Percentiles rank a stretch among this genome's conserved stretches.
Conservation (phyloP, 1,284 basidiomycete species). For the Wallemia hederae region DNA sequence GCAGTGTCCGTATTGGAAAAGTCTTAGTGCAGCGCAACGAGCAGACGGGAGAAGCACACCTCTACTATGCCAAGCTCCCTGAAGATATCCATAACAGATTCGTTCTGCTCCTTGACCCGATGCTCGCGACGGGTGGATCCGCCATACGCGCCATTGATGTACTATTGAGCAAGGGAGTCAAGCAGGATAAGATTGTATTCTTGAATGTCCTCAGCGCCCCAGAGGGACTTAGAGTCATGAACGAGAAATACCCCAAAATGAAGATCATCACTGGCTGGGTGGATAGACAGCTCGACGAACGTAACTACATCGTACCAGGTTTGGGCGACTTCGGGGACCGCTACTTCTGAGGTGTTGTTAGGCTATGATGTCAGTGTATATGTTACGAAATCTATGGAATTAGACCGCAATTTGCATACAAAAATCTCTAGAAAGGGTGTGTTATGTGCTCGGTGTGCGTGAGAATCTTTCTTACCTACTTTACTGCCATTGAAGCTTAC, state of each 20-base stretch:
- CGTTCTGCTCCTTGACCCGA: conserved; percentile 81
- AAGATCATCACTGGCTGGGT: conserved; percentile 94
- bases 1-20: conserved; percentile 63
- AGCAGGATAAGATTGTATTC: conserved; percentile 45
- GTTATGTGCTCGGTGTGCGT: too few relatives aligned
- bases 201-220: conserved; percentile 68
- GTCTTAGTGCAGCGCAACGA: conserved; percentile 87
- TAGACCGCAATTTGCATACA: too few relatives aligned
- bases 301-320: conserved; percentile 33
- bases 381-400: too few relatives aligned
- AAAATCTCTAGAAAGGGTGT: too few relatives aligned
- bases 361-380: too few relatives aligned
- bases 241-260: conserved; percentile 43
- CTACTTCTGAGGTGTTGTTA: too few relatives aligned
- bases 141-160: conserved; percentile 95
- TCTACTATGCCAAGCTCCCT: conserved; percentile 56
- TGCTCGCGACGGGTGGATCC: conserved; percentile 96
- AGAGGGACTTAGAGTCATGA: conserved; percentile 63
- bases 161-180: conserved; percentile 59
- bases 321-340: conserved; percentile 76
- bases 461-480: too few relatives aligned
- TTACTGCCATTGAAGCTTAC: too few relatives aligned
- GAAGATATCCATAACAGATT: conserved; percentile 75
- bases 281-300: conserved; percentile 71
- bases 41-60: conserved; percentile 60